These are phyloP conservation scores for Suhomyces maxii DNA, from an alignment of 1,139 yeast genomes.

Conservation along the genomic window DNA sequence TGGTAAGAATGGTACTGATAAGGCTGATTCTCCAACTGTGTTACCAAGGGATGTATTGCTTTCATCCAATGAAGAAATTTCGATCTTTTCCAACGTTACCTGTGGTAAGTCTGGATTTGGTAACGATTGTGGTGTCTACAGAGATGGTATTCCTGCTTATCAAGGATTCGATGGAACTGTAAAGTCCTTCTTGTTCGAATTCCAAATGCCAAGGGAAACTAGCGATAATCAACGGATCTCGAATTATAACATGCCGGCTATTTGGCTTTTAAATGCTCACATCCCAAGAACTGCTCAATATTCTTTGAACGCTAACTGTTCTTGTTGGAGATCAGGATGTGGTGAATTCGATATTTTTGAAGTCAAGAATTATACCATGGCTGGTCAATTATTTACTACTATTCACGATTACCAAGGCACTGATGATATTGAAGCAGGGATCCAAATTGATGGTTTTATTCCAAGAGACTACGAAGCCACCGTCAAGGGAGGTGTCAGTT, in stretches of 20 bases:
- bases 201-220: conserved; percentile 80
- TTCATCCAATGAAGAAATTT: conserved; percentile 71
- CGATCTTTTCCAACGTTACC: conserved; percentile 67
- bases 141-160: conserved; percentile 84
- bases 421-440: conserved; percentile 57
- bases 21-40: conserved; percentile 62
- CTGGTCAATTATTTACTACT: conserved; percentile 58
- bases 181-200: conserved; percentile 88
- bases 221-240: conserved; percentile 39
- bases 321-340: conserved; percentile 96
- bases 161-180: conserved; percentile 81
- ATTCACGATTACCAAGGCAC: conserved; percentile 76
- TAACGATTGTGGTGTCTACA: conserved; percentile 83
- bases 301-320: conserved; percentile 64
- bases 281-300: conserved; percentile 94
- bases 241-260: conserved; percentile 88
- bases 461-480: conserved; percentile 48
- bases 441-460: conserved; percentile 58
- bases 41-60: conserved; percentile 61
- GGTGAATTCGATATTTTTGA: conserved; percentile 96
- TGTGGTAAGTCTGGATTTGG: conserved; percentile 53
- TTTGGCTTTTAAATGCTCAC: conserved; percentile 92
- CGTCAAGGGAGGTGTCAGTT: conserved; percentile 71
- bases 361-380: conserved; percentile 51
- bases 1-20: conserved; percentile 66